A percentile compares a stretch with the other conserved stretches of the same genome.
Evolutionary conservation across 345 rosid species (phyloP).

Genomic region (Rhodamnia rubescens): DNA sequence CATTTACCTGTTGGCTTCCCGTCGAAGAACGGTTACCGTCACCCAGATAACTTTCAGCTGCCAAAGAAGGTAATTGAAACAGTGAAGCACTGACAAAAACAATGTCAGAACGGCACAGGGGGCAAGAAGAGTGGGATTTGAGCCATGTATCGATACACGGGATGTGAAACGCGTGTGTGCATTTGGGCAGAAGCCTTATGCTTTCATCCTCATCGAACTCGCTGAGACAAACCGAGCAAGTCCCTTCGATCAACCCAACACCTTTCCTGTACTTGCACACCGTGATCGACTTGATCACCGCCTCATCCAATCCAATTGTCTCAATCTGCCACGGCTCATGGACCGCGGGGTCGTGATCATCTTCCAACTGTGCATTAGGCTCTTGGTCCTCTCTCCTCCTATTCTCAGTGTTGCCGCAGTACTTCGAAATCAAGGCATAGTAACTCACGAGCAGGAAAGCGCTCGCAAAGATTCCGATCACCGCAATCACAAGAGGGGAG

Average conservation of each 20-base stretch:
- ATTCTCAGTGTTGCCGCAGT: constrained; percentile 20
- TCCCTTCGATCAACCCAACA: constrained; percentile 40
- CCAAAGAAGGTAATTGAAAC: not conserved
- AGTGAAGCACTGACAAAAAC: constrained; percentile 17
- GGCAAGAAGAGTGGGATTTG: constrained; percentile 76
- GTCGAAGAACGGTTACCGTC: not conserved
- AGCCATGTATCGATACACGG: constrained; percentile 92
- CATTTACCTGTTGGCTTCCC: not conserved
- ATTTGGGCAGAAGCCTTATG: constrained; percentile 79
- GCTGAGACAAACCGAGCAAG: constrained; percentile 84
- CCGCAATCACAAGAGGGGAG: constrained; percentile 74
- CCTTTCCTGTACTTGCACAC: constrained; percentile 51
- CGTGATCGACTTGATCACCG: constrained; percentile 57
- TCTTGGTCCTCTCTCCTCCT: constrained; percentile 20
- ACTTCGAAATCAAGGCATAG: constrained; percentile 64
- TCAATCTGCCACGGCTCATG: constrained; percentile 51
- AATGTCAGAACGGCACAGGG: constrained; percentile 73
- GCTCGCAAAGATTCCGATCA: constrained; percentile 64
- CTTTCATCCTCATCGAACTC: constrained; percentile 76
- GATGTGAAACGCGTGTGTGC: constrained; percentile 78
- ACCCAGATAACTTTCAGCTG: constrained; percentile 12
- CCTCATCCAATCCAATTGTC: constrained; percentile 58
- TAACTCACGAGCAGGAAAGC: constrained; percentile 72
- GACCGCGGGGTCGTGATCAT: constrained; percentile 25
- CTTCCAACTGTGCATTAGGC: constrained; percentile 15